These are phyloP conservation scores for Sarocladiaceae sp. DNA, from an alignment of 2,329 filamentous ascomycete species.

Conservation along the genomic window DNA sequence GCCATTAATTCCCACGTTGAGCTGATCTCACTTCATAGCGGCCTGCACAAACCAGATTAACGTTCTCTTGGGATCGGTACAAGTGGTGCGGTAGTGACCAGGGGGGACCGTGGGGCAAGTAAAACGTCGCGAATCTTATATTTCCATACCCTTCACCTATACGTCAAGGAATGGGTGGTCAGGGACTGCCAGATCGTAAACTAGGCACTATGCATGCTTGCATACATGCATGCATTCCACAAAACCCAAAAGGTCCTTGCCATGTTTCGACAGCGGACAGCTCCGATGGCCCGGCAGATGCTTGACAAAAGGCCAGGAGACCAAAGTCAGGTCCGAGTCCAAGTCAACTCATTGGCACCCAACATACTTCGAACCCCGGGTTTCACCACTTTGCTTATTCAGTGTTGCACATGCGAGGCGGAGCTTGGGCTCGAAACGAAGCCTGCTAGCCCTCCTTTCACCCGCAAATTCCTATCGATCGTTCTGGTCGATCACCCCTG, in stretches of 20 bases:
- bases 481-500: not conserved
- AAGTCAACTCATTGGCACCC: not conserved
- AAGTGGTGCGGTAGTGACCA: not conserved
- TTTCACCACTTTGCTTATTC: not conserved
- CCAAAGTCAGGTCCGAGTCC: not conserved
- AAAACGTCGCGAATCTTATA: not conserved
- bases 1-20: not conserved
- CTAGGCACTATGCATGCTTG: not conserved
- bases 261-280: not conserved
- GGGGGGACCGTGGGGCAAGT: not conserved
- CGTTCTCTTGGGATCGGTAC: not conserved
- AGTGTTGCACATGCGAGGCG: not conserved
- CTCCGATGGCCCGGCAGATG: not conserved
- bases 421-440: not conserved
- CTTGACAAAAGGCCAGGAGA: not conserved
- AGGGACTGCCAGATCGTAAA: not conserved
- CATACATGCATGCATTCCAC: not conserved
- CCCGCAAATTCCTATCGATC: too few relatives aligned
- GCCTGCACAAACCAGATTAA: too few relatives aligned
- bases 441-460: not conserved
- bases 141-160: not conserved
- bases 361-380: not conserved
- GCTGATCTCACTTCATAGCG: not conserved
- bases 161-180: not conserved
- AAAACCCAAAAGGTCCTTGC: not conserved